A percentile compares a stretch with the other conserved stretches of the same genome.
Evolutionary conservation across 2,329 filamentous ascomycete species (phyloP).

Genomic region (Ascosphaera apis): DNA sequence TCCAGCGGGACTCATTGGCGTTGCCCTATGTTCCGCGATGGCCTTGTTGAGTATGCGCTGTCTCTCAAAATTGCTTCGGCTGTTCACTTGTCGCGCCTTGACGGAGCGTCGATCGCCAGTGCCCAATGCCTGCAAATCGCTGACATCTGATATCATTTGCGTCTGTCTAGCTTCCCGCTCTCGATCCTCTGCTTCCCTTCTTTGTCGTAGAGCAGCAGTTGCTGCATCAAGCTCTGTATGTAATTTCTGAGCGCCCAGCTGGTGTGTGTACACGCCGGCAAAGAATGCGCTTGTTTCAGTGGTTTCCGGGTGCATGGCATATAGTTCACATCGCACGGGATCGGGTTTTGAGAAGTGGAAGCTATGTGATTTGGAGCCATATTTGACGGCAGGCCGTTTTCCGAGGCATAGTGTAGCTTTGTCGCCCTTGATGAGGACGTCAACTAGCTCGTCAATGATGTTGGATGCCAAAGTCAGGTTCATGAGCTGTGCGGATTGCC

Average conservation of each 20-base stretch:
- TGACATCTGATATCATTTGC: slow-evolving; percentile 15
- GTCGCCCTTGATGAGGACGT: slow-evolving; percentile 19
- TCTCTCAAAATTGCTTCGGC: slow-evolving; percentile 19
- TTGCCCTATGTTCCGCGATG: slow-evolving; percentile 13
- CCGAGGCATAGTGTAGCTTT: slow-evolving; percentile 24
- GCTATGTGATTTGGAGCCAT: slow-evolving; percentile 31
- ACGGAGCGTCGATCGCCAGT: slow-evolving; percentile 14
- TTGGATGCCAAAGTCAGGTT: slow-evolving; percentile 22
- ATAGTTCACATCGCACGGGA: slow-evolving; percentile 34
- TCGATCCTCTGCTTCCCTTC: slow-evolving; percentile 33
- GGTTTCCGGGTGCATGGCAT: slow-evolving; percentile 19
- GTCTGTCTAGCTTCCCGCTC: slow-evolving; percentile 37
- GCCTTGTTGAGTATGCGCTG: slow-evolving; percentile 18
- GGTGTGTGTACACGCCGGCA: slow-evolving; percentile 33
- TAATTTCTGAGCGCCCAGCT: slow-evolving; percentile 30
- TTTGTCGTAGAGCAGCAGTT: slow-evolving; percentile 33
- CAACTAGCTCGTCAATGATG: slow-evolving; percentile 23
- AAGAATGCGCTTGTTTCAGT: slow-evolving; percentile 29
- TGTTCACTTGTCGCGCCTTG: slow-evolving; percentile 13
- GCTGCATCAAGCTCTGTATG: slow-evolving; percentile 17
- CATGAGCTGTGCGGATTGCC: slow-evolving; percentile 21
- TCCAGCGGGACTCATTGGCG: slow-evolving; percentile 19
- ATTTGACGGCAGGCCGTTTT: slow-evolving; percentile 31
- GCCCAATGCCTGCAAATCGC: slow-evolving; percentile 16
- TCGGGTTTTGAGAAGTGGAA: slow-evolving; percentile 28